Evolutionary conservation across 2,329 filamentous ascomycete genomes (phyloP).

Genomic region (Aquanectria penicillioides): DNA sequence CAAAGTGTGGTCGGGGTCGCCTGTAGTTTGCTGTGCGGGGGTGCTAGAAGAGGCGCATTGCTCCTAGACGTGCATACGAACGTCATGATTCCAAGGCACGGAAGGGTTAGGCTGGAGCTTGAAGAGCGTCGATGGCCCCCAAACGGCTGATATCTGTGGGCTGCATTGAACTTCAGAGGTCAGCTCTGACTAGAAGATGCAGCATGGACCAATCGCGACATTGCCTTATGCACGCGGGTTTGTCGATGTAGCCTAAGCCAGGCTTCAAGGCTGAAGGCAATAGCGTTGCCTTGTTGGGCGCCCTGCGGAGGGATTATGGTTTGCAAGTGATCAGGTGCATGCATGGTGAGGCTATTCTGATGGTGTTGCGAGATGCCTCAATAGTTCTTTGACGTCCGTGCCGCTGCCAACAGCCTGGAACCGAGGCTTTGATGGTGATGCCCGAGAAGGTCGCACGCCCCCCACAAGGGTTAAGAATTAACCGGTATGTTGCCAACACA

Average conservation of each 20-base stretch:
- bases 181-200: slow-evolving; percentile 21
- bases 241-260: slow-evolving; percentile 35
- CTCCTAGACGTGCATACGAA: slow-evolving; percentile 15
- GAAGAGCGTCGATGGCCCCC: neutral
- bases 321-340: slow-evolving; percentile 22
- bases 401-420: neutral
- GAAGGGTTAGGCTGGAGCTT: slow-evolving; percentile 13
- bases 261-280: slow-evolving; percentile 33
- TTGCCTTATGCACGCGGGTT: slow-evolving; percentile 17
- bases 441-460: too few species aligned
- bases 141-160: slow-evolving; percentile 5
- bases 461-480: neutral
- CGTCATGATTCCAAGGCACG: slow-evolving; percentile 15
- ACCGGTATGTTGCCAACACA: slow-evolving; percentile 9
- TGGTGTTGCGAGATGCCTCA: slow-evolving; percentile 12
- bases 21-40: neutral
- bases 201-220: slow-evolving; percentile 26
- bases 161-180: slow-evolving; percentile 24
- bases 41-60: slow-evolving; percentile 15
- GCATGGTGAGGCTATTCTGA: neutral
- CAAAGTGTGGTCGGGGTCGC: neutral
- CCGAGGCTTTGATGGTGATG: neutral
- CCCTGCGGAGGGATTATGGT: slow-evolving; percentile 20
- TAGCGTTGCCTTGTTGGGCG: slow-evolving; percentile 30
- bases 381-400: neutral